Base-by-base conservation (phyloP, 2,329 filamentous ascomycete genomes). In the Aspergillus texensis region DNA sequence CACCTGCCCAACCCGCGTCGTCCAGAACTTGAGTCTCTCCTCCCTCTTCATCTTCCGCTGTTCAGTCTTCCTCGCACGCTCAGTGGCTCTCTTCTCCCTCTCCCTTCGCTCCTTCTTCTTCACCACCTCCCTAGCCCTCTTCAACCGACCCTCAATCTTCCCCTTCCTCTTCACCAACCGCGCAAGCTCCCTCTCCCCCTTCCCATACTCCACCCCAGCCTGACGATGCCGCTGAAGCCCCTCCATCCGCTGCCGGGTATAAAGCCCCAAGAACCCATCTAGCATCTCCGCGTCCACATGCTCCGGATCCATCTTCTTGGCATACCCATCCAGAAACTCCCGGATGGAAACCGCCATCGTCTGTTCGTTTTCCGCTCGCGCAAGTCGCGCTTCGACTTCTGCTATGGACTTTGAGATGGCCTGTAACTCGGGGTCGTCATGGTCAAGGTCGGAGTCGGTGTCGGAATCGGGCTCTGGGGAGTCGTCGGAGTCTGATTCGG, bases 11-110 rank as follows among this genome's bases (percentile, higher is more conserved):
- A 79, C 73, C 16, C n/a, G 21, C 12, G 3, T 1, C 11, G 78
- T 73, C 71, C 75, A 80, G 60, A 81, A 82, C 54, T 65, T 67
- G 24, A 70, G 61, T 28, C 74, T 67, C 63, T 82, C 80, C 5
- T 70, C 61, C 43, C 69, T 62, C 61, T 70, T 70, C 55, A 72
- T 73, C 24, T 68, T 65, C 39, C 67, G 72, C 63, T 72, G 72
- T 45, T 59, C 57, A 19, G 63, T 66, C 65, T 66, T 70, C 58
- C 71, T 41, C 16, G 39, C 39, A 2, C 39, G 39, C 39, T 41
- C 39, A 0, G 2, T n/a, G 1, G 8, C 70, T 53, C 72, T 73
- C 24, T 69, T 65, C 39, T 66, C 72, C 63, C 72, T 72, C 46
- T 59, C 57, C n/a, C 63, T 68, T 64, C 66, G 71, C 58, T 71